These are phyloP conservation scores for Colletotrichum gloeosporioides DNA, from an alignment of 2,329 filamentous ascomycete species.

Conservation along the genomic window DNA sequence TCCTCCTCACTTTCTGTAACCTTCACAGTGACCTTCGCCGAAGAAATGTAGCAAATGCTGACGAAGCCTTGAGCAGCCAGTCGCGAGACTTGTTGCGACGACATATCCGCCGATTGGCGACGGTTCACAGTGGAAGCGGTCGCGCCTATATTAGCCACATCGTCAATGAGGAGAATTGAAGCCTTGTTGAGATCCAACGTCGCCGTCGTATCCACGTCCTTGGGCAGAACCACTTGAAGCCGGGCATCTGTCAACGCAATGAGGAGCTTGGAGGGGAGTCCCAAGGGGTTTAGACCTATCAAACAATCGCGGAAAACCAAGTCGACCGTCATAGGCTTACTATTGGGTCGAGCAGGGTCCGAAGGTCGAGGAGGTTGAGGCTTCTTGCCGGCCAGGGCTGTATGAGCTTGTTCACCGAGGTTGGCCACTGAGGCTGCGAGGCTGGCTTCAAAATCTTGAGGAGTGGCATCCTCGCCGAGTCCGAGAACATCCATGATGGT, in stretches of 20 bases:
- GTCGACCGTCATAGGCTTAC: slow-evolving; percentile 71
- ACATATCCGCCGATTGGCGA: slow-evolving; percentile 38
- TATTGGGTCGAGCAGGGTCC: slow-evolving; percentile 26
- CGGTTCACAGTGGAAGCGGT: slow-evolving; percentile 9
- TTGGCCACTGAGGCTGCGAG: slow-evolving; percentile 83
- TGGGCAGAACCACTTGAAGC: slow-evolving; percentile 70
- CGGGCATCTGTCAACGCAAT: slow-evolving; percentile 81
- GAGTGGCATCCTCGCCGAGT: slow-evolving; percentile 68
- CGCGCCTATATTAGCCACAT: slow-evolving; percentile 49
- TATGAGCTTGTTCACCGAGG: slow-evolving; percentile 68
- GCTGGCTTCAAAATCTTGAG: slow-evolving; percentile 75
- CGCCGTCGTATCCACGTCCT: slow-evolving; percentile 67
- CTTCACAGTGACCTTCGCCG: slow-evolving; percentile 72
- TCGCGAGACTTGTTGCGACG: slow-evolving; percentile 58
- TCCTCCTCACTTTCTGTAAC: slow-evolving; percentile 61
- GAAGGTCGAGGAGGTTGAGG: not conserved
- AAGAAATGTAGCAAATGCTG: slow-evolving; percentile 84
- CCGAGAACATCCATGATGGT: slow-evolving; percentile 82
- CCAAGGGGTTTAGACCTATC: slow-evolving; percentile 83
- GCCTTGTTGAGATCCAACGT: slow-evolving; percentile 77
- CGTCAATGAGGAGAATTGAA: slow-evolving; percentile 83
- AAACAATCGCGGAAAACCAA: slow-evolving; percentile 82
- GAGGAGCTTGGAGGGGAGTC: slow-evolving; percentile 75
- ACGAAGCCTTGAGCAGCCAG: slow-evolving; percentile 77
- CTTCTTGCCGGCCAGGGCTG: slow-evolving; percentile 41